Conservation (phyloP, 2,329 filamentous ascomycete genomes). For the Aureobasidium zeae region DNA sequence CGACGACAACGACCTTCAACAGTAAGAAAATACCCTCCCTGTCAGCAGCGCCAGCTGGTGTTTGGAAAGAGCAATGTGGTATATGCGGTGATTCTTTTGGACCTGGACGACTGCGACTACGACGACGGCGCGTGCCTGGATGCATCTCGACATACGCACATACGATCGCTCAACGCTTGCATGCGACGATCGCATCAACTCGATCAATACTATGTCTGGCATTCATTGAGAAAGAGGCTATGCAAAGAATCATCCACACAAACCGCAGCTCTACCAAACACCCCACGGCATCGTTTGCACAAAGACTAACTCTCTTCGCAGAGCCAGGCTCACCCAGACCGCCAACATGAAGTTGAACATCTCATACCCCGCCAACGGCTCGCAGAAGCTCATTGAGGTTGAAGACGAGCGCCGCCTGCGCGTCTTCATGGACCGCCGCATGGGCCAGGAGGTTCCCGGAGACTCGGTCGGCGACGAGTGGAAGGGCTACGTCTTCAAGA, state of each 20-base stretch:
- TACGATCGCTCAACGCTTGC: not conserved
- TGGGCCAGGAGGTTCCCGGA: slow-evolving; percentile 85
- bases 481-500: slow-evolving; percentile 99
- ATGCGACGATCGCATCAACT: too few species aligned
- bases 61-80: not conserved
- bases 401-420: slow-evolving; percentile 99
- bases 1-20: slow-evolving; percentile 12
- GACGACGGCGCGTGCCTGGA: not conserved
- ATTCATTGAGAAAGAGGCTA: too few species aligned
- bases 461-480: slow-evolving; percentile 98
- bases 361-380: slow-evolving; percentile 96
- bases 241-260: slow-evolving; percentile 4
- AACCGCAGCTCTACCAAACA: slow-evolving; percentile 1
- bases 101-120: slow-evolving; percentile 8
- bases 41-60: too few species aligned
- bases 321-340: slow-evolving; percentile 8
- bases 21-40: too few species aligned
- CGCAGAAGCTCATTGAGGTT: slow-evolving; percentile 97
- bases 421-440: slow-evolving; percentile 98
- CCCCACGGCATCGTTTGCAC: not conserved
- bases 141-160: not conserved
- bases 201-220: too few species aligned
- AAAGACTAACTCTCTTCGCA: not conserved
- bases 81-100: slow-evolving; percentile 1
- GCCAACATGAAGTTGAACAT: slow-evolving; percentile 68